Evolutionary conservation across 2,329 filamentous ascomycete species (phyloP).

Genomic region (Pseudogymnoascus sp.): DNA sequence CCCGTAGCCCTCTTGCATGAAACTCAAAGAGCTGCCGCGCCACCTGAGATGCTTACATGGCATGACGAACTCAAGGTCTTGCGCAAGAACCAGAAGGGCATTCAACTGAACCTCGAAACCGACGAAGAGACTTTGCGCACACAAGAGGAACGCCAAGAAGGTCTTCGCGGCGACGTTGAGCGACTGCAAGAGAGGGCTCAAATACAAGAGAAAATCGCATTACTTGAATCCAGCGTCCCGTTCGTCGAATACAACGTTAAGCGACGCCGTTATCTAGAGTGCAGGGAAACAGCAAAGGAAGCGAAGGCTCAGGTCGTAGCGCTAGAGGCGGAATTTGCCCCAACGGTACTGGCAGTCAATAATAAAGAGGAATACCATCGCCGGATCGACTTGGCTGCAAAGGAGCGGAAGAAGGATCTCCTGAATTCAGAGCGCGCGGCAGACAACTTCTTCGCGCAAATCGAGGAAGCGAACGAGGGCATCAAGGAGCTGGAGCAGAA

Average conservation of each 20-base stretch:
- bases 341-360: conserved; percentile 60
- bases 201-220: conserved; percentile 54
- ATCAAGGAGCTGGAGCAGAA: conserved; percentile 28
- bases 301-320: conserved; percentile 49
- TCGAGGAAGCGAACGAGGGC: conserved; percentile 35
- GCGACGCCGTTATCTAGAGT: conserved; percentile 37
- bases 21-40: conserved; percentile 81
- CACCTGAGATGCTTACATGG: conserved; percentile 68
- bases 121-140: conserved; percentile 56
- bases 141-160: conserved; percentile 62
- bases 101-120: conserved; percentile 48
- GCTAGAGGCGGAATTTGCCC: conserved; percentile 55
- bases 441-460: conserved; percentile 32
- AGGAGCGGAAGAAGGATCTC: conserved; percentile 45
- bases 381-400: conserved; percentile 47
- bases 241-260: conserved; percentile 56
- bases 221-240: conserved; percentile 57
- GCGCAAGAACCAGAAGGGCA: conserved; percentile 58
- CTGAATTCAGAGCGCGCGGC: conserved; percentile 45
- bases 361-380: conserved; percentile 59
- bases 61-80: conserved; percentile 67
- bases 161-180: conserved; percentile 74
- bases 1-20: conserved; percentile 75
- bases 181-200: conserved; percentile 67
- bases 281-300: conserved; percentile 46